These are phyloP conservation scores for Pharus latifolius DNA, from an alignment of 176 grass and related monocot species.

Conservation along the genomic window DNA sequence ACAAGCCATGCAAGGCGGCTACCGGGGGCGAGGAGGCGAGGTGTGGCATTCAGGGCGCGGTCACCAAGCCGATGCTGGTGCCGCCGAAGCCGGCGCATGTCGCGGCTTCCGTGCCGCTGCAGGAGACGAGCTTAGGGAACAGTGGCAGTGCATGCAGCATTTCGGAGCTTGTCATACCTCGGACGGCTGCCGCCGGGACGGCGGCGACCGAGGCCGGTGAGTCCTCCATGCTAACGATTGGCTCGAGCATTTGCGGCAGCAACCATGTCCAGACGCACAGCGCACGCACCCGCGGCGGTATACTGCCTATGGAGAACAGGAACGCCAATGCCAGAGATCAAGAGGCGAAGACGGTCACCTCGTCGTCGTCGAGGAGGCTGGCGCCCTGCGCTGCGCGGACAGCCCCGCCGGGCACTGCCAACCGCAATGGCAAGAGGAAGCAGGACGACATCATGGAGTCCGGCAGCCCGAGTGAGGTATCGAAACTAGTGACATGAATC, in stretches of 20 bases:
- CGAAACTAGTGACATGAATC: not conserved
- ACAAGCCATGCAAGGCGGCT: not conserved
- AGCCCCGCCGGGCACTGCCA: not conserved
- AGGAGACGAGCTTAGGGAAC: not conserved
- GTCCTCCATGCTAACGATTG: constrained; percentile 47
- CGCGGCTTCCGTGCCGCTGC: not conserved
- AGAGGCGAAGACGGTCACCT: not conserved
- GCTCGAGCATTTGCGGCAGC: constrained; percentile 43
- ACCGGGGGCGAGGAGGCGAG: constrained; percentile 6
- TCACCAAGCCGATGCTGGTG: constrained; percentile 18
- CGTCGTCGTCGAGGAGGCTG: constrained; percentile 21
- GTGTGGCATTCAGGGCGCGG: not conserved
- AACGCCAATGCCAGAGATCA: not conserved
- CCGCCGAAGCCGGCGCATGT: constrained; percentile 16
- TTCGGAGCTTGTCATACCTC: not conserved
- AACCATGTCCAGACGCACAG: constrained; percentile 23
- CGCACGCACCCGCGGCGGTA: not conserved
- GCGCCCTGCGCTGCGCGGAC: constrained; percentile 22
- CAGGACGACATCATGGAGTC: constrained; percentile 33
- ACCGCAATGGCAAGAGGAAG: constrained; percentile 36
- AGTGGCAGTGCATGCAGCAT: not conserved
- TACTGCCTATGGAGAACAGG: not conserved
- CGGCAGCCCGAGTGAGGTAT: constrained; percentile 37
- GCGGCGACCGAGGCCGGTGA: not conserved
- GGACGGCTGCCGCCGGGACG: not conserved